Percentiles rank a stretch among this genome's conserved stretches.
Conservation (phyloP, 805 yeast species). For the Ogataea degrootiae region DNA sequence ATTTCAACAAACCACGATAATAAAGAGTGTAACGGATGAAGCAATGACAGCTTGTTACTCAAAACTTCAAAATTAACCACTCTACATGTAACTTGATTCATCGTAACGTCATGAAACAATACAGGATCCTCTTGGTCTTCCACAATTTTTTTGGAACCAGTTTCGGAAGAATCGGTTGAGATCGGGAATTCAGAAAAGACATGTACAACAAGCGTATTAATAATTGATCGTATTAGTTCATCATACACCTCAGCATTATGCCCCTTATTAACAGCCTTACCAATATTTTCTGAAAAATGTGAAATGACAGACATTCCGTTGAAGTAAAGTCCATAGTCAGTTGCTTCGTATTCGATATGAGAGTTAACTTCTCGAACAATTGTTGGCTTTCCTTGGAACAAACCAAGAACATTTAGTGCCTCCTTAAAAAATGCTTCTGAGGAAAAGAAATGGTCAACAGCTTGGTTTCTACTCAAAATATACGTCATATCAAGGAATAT, state of each 20-base stretch:
- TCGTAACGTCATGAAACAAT: slow-evolving; percentile 14
- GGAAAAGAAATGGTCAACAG: slow-evolving; percentile 41
- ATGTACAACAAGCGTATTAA: slow-evolving; percentile 8
- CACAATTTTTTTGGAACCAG: slow-evolving; percentile 4
- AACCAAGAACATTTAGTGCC: slow-evolving; percentile 57
- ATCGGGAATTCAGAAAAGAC: slow-evolving; percentile 11
- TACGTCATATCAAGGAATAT: slow-evolving; percentile 76
- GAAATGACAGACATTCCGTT: slow-evolving; percentile 65
- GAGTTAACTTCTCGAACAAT: slow-evolving; percentile 67
- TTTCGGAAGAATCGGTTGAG: slow-evolving; percentile 2
- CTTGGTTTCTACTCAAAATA: slow-evolving; percentile 63
- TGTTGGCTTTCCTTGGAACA: slow-evolving; percentile 77
- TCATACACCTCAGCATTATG: slow-evolving; percentile 2
- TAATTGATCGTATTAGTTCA: slow-evolving; percentile 7
- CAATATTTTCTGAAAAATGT: slow-evolving; percentile 52
- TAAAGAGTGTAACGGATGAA: slow-evolving; percentile 77
- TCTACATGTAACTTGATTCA: slow-evolving; percentile 17
- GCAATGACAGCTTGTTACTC: slow-evolving; percentile 53
- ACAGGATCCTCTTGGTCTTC: slow-evolving; percentile 24
- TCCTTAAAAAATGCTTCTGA: slow-evolving; percentile 47
- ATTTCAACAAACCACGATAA: slow-evolving; percentile 67
- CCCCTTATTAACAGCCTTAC: slow-evolving; percentile 37
- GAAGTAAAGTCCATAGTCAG: slow-evolving; percentile 71
- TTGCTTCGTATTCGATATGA: slow-evolving; percentile 89
- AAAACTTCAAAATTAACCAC: slow-evolving; percentile 40